Conservation (phyloP, 305 asterid species). For the Solanum hybrid region DNA sequence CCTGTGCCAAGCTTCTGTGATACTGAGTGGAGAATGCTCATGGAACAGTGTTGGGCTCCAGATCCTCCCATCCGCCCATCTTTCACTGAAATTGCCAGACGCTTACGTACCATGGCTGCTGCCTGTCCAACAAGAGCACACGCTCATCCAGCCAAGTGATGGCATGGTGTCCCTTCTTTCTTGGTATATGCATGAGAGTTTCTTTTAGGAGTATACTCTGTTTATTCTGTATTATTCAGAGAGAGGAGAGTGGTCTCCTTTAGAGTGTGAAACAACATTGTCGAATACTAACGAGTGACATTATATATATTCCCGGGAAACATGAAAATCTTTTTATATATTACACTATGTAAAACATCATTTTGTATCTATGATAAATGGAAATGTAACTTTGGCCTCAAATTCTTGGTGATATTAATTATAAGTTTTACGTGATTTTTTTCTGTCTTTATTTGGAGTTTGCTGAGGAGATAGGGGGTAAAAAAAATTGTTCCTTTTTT, state of each 20-base stretch:
- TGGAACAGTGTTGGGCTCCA: slow-evolving; percentile 95
- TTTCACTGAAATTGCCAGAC: slow-evolving; percentile 68
- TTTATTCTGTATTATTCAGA: not conserved
- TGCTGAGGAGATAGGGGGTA: not conserved
- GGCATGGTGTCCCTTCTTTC: not conserved
- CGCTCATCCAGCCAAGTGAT: slow-evolving; percentile 33
- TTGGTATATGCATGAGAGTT: not conserved
- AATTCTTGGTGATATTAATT: not conserved
- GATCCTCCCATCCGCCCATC: slow-evolving; percentile 85
- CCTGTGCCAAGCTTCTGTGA: slow-evolving; percentile 75
- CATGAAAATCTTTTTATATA: not conserved
- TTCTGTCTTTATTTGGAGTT: not conserved
- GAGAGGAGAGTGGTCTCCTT: not conserved
- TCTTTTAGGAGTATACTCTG: not conserved
- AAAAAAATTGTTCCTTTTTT: not conserved
- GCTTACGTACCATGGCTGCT: slow-evolving; percentile 63
- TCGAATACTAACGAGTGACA: not conserved
- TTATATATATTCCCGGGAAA: not conserved
- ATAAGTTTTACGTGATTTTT: not conserved
- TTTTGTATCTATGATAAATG: not conserved
- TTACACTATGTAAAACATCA: not conserved
- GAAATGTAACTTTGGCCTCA: not conserved
- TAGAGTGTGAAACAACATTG: not conserved
- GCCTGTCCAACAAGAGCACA: slow-evolving; percentile 36
- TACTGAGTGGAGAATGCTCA: slow-evolving; percentile 66